Evolutionary conservation across 2,329 filamentous ascomycete genomes (phyloP).

Genomic region (Mycocentrospora acerina): DNA sequence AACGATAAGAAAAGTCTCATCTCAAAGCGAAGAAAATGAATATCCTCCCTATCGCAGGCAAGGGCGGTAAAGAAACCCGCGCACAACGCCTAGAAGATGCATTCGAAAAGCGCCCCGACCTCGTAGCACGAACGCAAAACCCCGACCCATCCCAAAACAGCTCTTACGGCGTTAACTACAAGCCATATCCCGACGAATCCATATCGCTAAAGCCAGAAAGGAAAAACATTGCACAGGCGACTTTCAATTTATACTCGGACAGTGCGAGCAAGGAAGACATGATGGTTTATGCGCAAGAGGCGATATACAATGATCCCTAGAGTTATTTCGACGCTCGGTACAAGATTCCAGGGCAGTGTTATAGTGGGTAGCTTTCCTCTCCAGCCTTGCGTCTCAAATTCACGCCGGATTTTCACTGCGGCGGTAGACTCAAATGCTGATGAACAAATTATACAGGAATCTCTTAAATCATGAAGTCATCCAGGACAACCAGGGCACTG

Average conservation of each 20-base stretch:
- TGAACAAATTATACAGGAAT: constrained; percentile 32
- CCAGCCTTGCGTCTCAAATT: too few relatives aligned
- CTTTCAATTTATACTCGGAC: constrained; percentile 50
- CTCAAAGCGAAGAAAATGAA: too few relatives aligned
- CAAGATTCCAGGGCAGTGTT: constrained; percentile 56
- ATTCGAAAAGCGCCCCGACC: constrained; percentile 26
- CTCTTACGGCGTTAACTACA: constrained; percentile 33
- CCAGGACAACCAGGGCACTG: constrained; percentile 46
- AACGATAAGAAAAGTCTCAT: too few relatives aligned
- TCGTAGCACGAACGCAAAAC: constrained; percentile 32
- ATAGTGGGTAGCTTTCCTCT: constrained; percentile 31
- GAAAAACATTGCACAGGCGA: constrained; percentile 46
- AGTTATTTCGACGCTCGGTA: constrained; percentile 54
- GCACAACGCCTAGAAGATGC: constrained; percentile 11
- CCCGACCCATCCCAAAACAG: constrained; percentile 26
- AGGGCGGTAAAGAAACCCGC: constrained; percentile 12
- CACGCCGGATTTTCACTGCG: too few relatives aligned
- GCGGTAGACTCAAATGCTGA: constrained; percentile 1
- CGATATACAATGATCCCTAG: constrained; percentile 52
- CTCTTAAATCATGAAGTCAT: constrained; percentile 45
- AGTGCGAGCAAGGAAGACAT: constrained; percentile 53
- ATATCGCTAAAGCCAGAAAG: constrained; percentile 22
- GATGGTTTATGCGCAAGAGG: constrained; percentile 50
- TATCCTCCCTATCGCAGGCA: constrained; percentile 5
- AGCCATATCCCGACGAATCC: constrained; percentile 26